phyloP scores from a whole-genome alignment of 1,284 basidiomycete species.

The Boletus calvinii region DNA sequence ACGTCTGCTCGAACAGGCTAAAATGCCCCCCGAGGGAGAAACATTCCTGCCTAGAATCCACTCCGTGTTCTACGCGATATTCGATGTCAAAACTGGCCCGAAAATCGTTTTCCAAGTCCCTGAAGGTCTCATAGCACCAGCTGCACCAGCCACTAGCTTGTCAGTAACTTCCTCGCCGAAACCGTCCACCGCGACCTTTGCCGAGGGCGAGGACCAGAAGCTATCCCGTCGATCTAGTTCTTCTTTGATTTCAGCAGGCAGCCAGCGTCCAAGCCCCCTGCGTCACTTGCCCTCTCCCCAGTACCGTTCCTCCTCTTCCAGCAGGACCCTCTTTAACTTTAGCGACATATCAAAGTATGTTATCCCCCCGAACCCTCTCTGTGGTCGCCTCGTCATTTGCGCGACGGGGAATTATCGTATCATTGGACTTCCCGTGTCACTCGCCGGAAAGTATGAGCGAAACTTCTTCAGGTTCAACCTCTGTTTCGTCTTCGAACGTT shows the following conservation, averaged over 20 bases:
- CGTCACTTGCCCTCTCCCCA: conserved; percentile 47
- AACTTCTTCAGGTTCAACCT: conserved; percentile 95
- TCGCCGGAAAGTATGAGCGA: conserved; percentile 71
- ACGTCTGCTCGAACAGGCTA: neutral
- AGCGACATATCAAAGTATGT: conserved; percentile 91
- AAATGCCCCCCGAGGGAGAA: conserved; percentile 52
- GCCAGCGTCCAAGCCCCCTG: conserved; percentile 42
- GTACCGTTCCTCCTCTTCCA: conserved; percentile 48
- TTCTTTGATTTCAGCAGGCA: conserved; percentile 44
- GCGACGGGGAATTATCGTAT: conserved; percentile 75
- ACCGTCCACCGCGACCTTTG: conserved; percentile 44
- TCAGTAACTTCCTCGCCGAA: conserved; percentile 44
- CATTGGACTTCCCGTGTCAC: conserved; percentile 84
- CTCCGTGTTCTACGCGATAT: conserved; percentile 86
- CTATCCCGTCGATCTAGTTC: conserved; percentile 47
- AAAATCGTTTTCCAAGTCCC: conserved; percentile 90
- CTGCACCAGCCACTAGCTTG: conserved; percentile 30
- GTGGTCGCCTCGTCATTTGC: conserved; percentile 85
- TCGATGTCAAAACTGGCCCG: conserved; percentile 79
- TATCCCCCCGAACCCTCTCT: conserved; percentile 85
- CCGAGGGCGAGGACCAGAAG: conserved; percentile 38
- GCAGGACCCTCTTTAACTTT: conserved; percentile 80
- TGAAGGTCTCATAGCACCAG: conserved; percentile 70
- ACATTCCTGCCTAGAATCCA: conserved; percentile 79
- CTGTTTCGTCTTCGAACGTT: conserved; percentile 93